A percentile compares a stretch with the other conserved stretches of the same genome.
These are phyloP conservation scores for Carex arenaria DNA, from an alignment of 202 grass and related monocot species.

Conservation along the genomic window DNA sequence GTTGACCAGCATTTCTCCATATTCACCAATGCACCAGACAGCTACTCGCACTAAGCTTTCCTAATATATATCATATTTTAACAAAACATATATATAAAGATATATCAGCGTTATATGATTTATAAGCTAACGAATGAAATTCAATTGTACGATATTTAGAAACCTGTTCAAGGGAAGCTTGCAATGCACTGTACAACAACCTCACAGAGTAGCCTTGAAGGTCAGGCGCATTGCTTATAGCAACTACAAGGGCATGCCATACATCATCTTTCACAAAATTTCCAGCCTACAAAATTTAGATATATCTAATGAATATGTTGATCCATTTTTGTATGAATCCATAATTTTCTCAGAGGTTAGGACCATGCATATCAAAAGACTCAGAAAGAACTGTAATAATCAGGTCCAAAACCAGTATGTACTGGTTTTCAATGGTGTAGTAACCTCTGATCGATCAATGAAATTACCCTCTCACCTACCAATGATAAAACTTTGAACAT, in stretches of 20 bases:
- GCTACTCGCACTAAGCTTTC: slow-evolving; percentile 89
- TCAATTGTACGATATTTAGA: slow-evolving; percentile 13
- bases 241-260: slow-evolving; percentile 89
- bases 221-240: slow-evolving; percentile 85
- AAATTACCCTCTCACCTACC: slow-evolving; percentile 55
- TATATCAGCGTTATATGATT: slow-evolving; percentile 15
- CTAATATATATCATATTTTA: slow-evolving; percentile 32
- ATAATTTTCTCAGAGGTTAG: background rate
- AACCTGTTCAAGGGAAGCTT: slow-evolving; percentile 73
- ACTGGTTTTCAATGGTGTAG: background rate
- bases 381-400: slow-evolving; percentile 2
- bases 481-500: slow-evolving; percentile 97
- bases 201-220: slow-evolving; percentile 98
- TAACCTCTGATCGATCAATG: background rate
- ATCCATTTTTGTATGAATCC: background rate
- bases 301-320: slow-evolving; percentile 12
- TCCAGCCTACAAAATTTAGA: slow-evolving; percentile 56
- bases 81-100: slow-evolving; percentile 39
- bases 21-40: slow-evolving; percentile 99
- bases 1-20: slow-evolving; percentile 97
- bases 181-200: slow-evolving; percentile 71
- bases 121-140: slow-evolving; percentile 10
- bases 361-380: background rate
- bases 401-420: background rate
- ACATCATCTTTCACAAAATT: slow-evolving; percentile 95